Evolutionary conservation across 1,139 yeast species (phyloP), one percentile per base, ranked within the genome.

Genomic region (Meyerozyma athensensis): DNA sequence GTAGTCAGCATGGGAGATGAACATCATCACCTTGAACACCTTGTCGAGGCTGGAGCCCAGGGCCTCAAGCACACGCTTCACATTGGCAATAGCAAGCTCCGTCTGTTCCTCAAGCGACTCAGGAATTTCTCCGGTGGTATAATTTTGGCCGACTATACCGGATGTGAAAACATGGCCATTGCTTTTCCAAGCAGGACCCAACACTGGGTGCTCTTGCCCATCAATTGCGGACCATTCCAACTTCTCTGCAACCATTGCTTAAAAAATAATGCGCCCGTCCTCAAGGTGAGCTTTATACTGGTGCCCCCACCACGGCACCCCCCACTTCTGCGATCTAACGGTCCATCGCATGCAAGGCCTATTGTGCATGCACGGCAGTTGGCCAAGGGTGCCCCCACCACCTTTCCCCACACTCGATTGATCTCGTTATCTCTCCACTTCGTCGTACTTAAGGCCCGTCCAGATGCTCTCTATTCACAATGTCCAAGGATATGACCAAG

Each of bases 131-230:
- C 71, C 72, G 22, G 74, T 59, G 8, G 47, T 38, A 39, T 52
- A 57, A 39, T 55, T 48, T 39, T 56, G 61, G 4, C 71, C 72
- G 18, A 64, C 59, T 23, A 58, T 52, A 2, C 71, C 71, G 4
- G 69, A 61, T 7, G 81, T 72, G 60, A 69, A 75, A 26, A 77
- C 78, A 37, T 69, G 63, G 4, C 75, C 77, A 42, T 72, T 71
- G 49, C 68, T 61, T 37, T 60, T 63, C 49, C 64, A 67, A 7
- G 79, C 79, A 41, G 80, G 81, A 64, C 43, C 40, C 53, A 73
- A 38, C 54, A 57, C 44, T 54, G 60, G 47, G 49, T 50, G 62
- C 52, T 60, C 52, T 43, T 52, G 53, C 12, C 68, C 68, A 16
- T 59, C 63, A 41, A 66, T 55, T 26, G 68, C 60, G 19, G 65